phyloP scores from a whole-genome alignment of 2,329 filamentous ascomycete species.

The Fusarium fujikuroi region DNA sequence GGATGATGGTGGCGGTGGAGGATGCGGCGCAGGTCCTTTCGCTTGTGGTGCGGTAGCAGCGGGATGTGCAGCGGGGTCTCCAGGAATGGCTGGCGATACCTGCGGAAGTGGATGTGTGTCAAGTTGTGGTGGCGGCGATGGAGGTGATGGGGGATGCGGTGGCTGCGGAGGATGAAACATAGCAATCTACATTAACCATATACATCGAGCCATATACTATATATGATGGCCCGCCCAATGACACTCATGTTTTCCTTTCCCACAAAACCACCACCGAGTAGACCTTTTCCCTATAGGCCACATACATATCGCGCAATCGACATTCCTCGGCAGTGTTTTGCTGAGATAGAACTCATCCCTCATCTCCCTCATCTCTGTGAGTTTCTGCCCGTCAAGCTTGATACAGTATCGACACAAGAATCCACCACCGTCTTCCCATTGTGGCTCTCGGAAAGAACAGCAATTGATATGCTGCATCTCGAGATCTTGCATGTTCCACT shows the following conservation, averaged over 20 bases:
- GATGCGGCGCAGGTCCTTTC: constrained; percentile 24
- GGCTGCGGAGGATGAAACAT: constrained; percentile 23
- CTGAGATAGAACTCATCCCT: constrained; percentile 6
- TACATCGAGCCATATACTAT: background rate
- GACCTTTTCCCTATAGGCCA: background rate
- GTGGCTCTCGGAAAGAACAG: background rate
- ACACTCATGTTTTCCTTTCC: constrained; percentile 17
- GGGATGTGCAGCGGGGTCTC: constrained; percentile 30
- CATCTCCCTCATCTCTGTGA: background rate
- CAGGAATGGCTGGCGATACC: constrained; percentile 25
- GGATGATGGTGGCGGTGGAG: constrained; percentile 7
- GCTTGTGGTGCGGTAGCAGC: constrained; percentile 28
- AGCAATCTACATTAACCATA: background rate
- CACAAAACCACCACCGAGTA: constrained; percentile 24
- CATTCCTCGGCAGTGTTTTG: background rate
- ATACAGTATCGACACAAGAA: constrained; percentile 1
- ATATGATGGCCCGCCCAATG: constrained; percentile 24
- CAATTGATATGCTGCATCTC: constrained; percentile 16
- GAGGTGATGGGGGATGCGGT: constrained; percentile 29
- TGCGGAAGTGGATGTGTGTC: constrained; percentile 41
- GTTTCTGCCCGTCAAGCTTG: background rate
- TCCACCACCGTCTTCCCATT: background rate
- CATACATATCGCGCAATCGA: constrained; percentile 18
- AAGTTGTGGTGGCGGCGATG: constrained; percentile 15
- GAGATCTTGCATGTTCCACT: constrained; percentile 21